Conservation (phyloP, 345 rosid species). For the Eucalyptus virginea region DNA sequence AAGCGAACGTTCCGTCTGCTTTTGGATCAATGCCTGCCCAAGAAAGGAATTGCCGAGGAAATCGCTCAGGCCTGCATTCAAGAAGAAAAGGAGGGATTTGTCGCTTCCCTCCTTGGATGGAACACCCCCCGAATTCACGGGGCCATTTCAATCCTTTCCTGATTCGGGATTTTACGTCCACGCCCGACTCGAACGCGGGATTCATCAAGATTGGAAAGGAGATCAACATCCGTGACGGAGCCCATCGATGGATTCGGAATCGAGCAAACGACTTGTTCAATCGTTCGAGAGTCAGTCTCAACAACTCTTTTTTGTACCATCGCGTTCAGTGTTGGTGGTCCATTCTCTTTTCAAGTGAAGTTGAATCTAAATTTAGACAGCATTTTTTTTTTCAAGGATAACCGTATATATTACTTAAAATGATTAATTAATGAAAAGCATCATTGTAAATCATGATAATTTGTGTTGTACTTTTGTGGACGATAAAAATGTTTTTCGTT, state of each 20-base stretch:
- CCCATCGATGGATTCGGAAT: neutral
- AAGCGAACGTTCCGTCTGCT: neutral
- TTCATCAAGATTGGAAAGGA: neutral
- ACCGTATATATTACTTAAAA: neutral
- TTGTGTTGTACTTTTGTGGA: neutral
- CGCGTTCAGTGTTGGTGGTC: neutral
- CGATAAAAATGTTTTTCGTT: fast-evolving
- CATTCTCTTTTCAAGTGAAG: neutral
- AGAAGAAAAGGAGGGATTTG: neutral
- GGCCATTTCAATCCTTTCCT: neutral
- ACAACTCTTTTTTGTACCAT: too few relatives aligned
- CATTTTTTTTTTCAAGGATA: neutral
- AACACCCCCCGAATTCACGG: neutral
- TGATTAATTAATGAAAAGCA: neutral
- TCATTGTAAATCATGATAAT: fast-evolving
- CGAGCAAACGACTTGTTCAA: neutral
- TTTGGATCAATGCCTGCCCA: too few relatives aligned
- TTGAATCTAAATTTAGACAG: neutral
- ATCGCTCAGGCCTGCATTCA: neutral
- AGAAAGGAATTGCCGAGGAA: neutral
- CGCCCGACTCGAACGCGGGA: neutral
- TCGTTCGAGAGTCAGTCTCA: neutral
- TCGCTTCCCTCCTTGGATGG: neutral
- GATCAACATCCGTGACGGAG: neutral
- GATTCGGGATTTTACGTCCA: neutral